phyloP scores from a whole-genome alignment of 495 filamentous ascomycete genomes.

The Choiromyces venosus region DNA sequence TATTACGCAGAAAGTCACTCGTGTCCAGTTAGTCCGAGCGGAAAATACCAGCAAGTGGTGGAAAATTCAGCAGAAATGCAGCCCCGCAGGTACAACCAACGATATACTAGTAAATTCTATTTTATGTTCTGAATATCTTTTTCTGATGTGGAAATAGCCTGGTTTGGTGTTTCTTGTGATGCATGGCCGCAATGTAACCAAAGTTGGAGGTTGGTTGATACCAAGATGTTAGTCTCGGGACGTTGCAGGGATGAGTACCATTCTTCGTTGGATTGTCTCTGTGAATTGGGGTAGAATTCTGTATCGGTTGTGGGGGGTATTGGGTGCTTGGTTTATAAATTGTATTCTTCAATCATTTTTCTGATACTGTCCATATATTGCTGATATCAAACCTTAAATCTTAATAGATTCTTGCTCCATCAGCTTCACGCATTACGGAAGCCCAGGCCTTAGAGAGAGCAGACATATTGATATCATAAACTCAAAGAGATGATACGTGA shows the following conservation, averaged over 20 bases:
- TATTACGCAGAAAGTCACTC: neutral
- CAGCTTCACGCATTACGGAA: neutral
- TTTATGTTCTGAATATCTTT: neutral
- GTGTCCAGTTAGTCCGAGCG: neutral
- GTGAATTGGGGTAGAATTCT: neutral
- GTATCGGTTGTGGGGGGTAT: neutral
- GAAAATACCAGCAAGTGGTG: too few relatives aligned
- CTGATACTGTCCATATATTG: neutral
- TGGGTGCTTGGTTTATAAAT: neutral
- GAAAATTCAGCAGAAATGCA: too few relatives aligned
- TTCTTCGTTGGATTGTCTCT: neutral
- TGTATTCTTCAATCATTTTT: neutral
- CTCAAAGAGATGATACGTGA: neutral
- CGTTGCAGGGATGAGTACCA: neutral
- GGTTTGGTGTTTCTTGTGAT: neutral
- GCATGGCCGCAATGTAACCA: neutral
- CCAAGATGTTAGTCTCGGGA: neutral
- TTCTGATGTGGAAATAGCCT: neutral
- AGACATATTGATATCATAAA: neutral
- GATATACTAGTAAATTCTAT: too few relatives aligned
- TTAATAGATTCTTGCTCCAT: neutral
- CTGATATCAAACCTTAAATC: neutral
- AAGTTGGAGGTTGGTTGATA: neutral
- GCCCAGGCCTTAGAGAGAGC: neutral
- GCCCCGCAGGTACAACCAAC: too few relatives aligned